phyloP scores from a whole-genome alignment of 2,329 filamentous ascomycete genomes.

The Calonectria pseudoturangicola region DNA sequence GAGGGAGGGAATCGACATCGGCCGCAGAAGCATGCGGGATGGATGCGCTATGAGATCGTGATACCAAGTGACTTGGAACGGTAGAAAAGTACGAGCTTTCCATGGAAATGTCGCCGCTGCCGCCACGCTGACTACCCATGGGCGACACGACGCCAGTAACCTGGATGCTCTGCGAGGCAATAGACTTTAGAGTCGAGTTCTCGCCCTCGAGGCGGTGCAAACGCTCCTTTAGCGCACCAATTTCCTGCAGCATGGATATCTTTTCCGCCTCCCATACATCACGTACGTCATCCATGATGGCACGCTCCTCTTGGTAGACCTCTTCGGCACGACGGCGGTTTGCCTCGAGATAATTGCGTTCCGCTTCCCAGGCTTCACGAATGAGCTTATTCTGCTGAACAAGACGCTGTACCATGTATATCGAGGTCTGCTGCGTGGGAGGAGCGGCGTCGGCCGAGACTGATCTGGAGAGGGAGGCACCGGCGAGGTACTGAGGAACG shows the following conservation, averaged over 20 bases:
- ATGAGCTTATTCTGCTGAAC: constrained; percentile 65
- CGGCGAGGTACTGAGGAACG: constrained; percentile 46
- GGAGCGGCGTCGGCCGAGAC: constrained; percentile 57
- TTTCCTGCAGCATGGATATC: constrained; percentile 62
- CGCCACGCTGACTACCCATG: constrained; percentile 53
- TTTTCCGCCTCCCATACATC: constrained; percentile 68
- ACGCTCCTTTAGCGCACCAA: constrained; percentile 64
- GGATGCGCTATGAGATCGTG: constrained; percentile 45
- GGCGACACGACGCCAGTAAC: constrained; percentile 57
- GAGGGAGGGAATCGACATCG: constrained; percentile 56
- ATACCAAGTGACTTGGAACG: constrained; percentile 44
- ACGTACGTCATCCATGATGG: constrained; percentile 72
- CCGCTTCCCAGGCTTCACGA: constrained; percentile 71
- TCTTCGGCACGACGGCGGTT: constrained; percentile 72
- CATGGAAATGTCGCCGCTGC: constrained; percentile 51
- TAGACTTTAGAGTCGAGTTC: constrained; percentile 59
- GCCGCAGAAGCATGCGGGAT: constrained; percentile 46
- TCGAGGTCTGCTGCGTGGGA: constrained; percentile 56
- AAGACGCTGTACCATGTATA: constrained; percentile 63
- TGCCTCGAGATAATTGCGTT: constrained; percentile 72
- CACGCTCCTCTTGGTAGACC: constrained; percentile 73
- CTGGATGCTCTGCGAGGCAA: constrained; percentile 56
- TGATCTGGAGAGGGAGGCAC: constrained; percentile 54
- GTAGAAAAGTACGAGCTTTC: constrained; percentile 51
- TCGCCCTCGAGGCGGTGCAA: constrained; percentile 61